Percentiles rank a stretch among this genome's conserved stretches.
Conservation (phyloP, 257 asterid genomes). For the Handroanthus guayacan region DNA sequence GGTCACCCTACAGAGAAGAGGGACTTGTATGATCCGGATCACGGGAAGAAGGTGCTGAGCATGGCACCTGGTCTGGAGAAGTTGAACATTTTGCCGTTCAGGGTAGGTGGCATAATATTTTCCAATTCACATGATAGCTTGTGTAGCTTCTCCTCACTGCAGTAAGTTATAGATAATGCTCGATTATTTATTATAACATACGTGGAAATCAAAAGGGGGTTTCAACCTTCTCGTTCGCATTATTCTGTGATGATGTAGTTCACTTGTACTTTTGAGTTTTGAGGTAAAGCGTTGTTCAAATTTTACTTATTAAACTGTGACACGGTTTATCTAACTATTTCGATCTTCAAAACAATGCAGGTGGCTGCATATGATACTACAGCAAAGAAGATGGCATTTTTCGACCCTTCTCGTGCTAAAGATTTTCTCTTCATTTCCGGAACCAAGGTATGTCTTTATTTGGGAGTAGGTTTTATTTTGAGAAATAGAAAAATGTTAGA, state of each 20-base stretch:
- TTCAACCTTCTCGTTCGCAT: not conserved
- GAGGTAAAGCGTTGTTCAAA: not conserved
- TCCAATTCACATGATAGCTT: not conserved
- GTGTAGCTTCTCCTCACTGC: conserved; percentile 18
- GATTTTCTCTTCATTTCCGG: conserved; percentile 89
- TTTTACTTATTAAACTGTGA: not conserved
- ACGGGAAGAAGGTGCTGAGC: conserved; percentile 87
- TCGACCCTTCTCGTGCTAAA: conserved; percentile 81
- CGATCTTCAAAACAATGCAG: conserved; percentile 41
- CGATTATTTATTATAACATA: too few species aligned
- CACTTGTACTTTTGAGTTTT: not conserved
- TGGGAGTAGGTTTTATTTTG: not conserved
- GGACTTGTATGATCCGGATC: conserved; percentile 88
- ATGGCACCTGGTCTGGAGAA: conserved; percentile 92
- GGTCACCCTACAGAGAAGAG: conserved; percentile 86
- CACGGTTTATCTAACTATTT: not conserved
- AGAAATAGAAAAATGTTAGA: not conserved
- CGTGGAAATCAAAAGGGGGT: too few species aligned
- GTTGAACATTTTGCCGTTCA: conserved; percentile 81
- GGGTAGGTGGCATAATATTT: conserved; percentile 46
- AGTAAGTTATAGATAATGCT: too few species aligned
- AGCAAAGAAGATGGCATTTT: conserved; percentile 80
- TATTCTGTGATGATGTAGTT: not conserved
- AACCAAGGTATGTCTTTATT: conserved; percentile 60
- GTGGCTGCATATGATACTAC: conserved; percentile 87